Conservation (phyloP, 257 asterid genomes). For the Nicotiana otophora region DNA sequence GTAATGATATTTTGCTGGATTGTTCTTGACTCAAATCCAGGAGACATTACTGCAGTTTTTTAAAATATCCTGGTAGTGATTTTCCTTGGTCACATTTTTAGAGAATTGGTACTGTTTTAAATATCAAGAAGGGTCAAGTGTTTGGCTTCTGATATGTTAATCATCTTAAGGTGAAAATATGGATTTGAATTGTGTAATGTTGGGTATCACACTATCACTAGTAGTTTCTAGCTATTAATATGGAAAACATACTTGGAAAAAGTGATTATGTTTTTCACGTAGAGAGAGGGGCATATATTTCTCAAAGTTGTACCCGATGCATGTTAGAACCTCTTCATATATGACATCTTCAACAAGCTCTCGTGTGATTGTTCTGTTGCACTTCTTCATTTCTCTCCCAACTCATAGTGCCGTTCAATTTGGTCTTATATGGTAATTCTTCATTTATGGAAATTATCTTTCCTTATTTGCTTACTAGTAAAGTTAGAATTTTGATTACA, state of each 20-base stretch:
- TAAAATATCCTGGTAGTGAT: background rate
- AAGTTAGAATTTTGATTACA: background rate
- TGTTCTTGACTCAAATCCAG: background rate
- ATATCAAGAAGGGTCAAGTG: background rate
- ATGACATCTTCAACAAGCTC: background rate
- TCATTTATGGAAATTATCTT: background rate
- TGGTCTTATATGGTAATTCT: background rate
- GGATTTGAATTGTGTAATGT: background rate
- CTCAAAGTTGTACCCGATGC: background rate
- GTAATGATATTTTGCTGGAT: background rate
- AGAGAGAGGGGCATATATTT: background rate
- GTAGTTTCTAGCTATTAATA: background rate
- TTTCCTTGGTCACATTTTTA: background rate
- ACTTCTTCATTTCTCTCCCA: background rate
- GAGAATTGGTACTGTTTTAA: background rate
- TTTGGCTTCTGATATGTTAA: background rate
- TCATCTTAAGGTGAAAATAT: background rate
- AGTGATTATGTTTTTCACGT: background rate
- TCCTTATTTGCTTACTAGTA: background rate
- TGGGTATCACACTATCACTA: background rate
- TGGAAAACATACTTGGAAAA: background rate
- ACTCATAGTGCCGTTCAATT: background rate
- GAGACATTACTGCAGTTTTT: background rate
- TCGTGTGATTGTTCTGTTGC: background rate
- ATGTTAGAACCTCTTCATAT: background rate